Evolutionary conservation across 345 rosid genomes (phyloP).

Genomic region (Brassica nigra): DNA sequence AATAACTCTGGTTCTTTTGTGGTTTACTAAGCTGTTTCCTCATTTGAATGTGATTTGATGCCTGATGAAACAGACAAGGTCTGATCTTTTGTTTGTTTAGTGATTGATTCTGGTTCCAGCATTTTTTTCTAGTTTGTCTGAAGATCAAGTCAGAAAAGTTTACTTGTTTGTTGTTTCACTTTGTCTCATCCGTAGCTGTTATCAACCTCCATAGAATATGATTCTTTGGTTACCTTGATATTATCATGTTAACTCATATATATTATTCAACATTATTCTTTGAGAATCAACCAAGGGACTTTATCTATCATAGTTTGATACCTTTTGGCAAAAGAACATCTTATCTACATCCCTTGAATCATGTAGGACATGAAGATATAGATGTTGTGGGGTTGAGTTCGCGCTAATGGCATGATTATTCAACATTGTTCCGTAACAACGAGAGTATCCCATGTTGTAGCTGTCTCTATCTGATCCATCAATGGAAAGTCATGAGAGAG

Average conservation of each 20-base stretch:
- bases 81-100: not conserved
- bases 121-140: not conserved
- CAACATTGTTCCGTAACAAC: too few species aligned
- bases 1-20: not conserved
- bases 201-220: not conserved
- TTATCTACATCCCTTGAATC: too few species aligned
- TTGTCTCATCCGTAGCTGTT: not conserved
- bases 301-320: too few species aligned
- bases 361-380: too few species aligned
- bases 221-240: constrained; percentile 3
- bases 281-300: too few species aligned
- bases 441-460: too few species aligned
- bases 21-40: not conserved
- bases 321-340: too few species aligned
- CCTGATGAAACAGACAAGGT: not conserved
- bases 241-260: not conserved
- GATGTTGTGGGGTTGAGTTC: too few species aligned
- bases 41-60: not conserved
- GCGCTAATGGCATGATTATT: too few species aligned
- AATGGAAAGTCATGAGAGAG: too few species aligned
- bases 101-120: not conserved
- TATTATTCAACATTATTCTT: too few species aligned
- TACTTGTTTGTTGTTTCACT: not conserved
- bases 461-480: too few species aligned
- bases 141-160: not conserved